A percentile compares a stretch with the other conserved stretches of the same genome.
Conservation (phyloP, 148 eudicot species). For the Rhododendron vialii region DNA sequence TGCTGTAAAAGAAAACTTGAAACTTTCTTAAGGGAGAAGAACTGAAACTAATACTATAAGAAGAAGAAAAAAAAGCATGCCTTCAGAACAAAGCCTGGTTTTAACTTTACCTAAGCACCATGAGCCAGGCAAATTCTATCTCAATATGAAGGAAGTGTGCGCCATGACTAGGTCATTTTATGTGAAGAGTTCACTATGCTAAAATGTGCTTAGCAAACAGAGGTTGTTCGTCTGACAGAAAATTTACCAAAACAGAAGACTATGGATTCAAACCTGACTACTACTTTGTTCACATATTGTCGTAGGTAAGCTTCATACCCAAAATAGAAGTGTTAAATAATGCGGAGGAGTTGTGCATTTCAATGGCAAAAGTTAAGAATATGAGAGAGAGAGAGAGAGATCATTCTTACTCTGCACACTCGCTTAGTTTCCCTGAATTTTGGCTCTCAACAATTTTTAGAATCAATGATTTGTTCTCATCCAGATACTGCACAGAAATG, state of each 20-base stretch:
- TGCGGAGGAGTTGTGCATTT: background rate
- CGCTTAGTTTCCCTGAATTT: conserved; percentile 81
- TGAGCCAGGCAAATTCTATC: background rate
- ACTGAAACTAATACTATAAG: background rate
- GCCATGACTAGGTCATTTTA: background rate
- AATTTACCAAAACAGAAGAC: background rate
- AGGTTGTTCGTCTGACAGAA: background rate
- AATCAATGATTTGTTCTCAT: conserved; percentile 96
- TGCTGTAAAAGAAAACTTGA: background rate
- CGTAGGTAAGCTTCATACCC: background rate
- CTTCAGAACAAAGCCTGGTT: background rate
- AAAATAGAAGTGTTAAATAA: background rate
- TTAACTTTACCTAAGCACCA: background rate
- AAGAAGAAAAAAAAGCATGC: background rate
- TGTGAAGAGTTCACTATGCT: background rate
- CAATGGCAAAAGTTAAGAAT: background rate
- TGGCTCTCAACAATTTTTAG: conserved; percentile 98
- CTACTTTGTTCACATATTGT: background rate
- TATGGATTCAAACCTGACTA: background rate
- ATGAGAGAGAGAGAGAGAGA: background rate
- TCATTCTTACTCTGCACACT: conserved; percentile 94
- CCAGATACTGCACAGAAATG: conserved; percentile 61
- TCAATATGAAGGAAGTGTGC: background rate
- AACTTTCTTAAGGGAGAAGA: background rate
- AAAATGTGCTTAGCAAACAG: background rate